Evolutionary conservation across 2,329 filamentous ascomycete species (phyloP).

Genomic region (Trichoderma asperellum): DNA sequence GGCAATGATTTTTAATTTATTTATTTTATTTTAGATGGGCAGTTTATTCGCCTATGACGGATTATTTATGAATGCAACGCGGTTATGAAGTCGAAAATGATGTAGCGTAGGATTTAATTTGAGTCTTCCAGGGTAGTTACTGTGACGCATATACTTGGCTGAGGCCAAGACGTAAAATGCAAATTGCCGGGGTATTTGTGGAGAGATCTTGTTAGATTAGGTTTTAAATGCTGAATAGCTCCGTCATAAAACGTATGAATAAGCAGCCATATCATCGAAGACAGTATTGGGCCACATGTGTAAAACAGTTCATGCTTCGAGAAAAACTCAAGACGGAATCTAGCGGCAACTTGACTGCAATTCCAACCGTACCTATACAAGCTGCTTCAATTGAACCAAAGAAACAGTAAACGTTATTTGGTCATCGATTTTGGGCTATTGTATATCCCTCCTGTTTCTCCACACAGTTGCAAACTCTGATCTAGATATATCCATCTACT

Average conservation of each 20-base stretch:
- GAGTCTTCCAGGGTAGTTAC: background rate
- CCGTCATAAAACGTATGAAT: background rate
- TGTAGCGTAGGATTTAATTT: background rate
- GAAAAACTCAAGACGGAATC: background rate
- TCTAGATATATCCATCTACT: background rate
- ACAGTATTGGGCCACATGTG: background rate
- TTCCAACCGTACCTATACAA: background rate
- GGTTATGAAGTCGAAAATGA: background rate
- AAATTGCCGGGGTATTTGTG: background rate
- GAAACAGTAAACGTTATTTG: background rate
- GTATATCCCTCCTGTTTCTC: rapidly evolving
- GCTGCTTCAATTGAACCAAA: background rate
- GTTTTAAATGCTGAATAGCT: too few species aligned
- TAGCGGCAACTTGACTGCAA: background rate
- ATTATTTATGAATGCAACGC: constrained; percentile 19
- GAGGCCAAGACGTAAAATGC: background rate
- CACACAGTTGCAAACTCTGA: too few species aligned
- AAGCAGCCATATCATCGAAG: background rate
- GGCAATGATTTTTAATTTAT: background rate
- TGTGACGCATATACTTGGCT: background rate
- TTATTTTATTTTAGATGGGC: constrained; percentile 16
- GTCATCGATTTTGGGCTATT: background rate
- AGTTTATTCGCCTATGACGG: background rate
- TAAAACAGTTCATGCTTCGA: background rate
- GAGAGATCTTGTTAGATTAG: background rate